A percentile compares a stretch with the other conserved stretches of the same genome.
These are phyloP conservation scores for Auxenochlorella pyrenoidosa DNA, from an alignment of 139 green algal genomes.

Conservation along the genomic window DNA sequence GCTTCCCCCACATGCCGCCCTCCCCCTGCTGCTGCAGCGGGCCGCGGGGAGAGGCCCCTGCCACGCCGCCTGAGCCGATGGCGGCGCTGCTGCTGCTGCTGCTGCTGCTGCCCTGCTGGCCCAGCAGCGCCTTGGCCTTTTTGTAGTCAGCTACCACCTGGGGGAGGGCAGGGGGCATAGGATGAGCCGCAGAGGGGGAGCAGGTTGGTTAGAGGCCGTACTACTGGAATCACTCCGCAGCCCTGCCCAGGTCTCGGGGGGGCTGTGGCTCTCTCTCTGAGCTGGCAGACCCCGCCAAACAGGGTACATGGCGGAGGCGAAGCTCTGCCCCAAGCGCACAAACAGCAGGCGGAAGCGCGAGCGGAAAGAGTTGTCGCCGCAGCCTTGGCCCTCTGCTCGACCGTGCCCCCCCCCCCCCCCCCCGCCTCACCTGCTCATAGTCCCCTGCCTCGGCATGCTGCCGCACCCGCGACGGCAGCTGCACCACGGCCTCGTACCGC, in stretches of 20 bases:
- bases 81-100: neutral
- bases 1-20: constrained; percentile 49
- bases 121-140: constrained; percentile 49
- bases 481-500: constrained; percentile 75
- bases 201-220: too few species aligned
- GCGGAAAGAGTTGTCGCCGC: neutral
- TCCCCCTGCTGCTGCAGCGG: neutral
- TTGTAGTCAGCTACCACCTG: constrained; percentile 57
- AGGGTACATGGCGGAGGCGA: too few species aligned
- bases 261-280: too few species aligned
- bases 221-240: too few species aligned
- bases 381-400: neutral
- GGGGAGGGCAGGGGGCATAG: too few species aligned
- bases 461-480: constrained; percentile 63
- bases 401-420: neutral
- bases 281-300: too few species aligned
- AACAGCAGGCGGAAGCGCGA: too few species aligned
- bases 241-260: too few species aligned
- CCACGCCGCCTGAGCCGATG: neutral
- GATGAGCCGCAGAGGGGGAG: too few species aligned
- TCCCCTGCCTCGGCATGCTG: constrained; percentile 49
- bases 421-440: constrained; percentile 57
- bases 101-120: neutral
- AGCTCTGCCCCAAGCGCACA: too few species aligned
- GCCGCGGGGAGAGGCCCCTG: neutral